Percentiles rank a stretch among this genome's conserved stretches.
phyloP scores from a whole-genome alignment of 768 basidiomycete species.

The Lactarius deliciosus region DNA sequence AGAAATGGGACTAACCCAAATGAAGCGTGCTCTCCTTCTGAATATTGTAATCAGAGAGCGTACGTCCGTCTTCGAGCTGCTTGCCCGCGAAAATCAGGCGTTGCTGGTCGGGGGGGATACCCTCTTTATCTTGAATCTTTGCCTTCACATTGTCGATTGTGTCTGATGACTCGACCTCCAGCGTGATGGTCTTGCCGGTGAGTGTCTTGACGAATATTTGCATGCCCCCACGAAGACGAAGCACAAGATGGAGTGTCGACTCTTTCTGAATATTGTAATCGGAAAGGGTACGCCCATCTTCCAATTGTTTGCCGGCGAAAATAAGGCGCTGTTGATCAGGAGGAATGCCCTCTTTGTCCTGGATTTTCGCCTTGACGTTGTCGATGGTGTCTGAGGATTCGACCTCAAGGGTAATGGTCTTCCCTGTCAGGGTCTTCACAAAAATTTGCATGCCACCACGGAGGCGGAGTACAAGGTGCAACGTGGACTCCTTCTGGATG shows the following conservation, averaged over 20 bases:
- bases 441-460: constrained; percentile 89
- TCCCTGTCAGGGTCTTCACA: constrained; percentile 81
- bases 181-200: constrained; percentile 89
- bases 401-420: constrained; percentile 90
- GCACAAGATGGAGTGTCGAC: constrained; percentile 78
- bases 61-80: constrained; percentile 92
- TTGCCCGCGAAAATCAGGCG: constrained; percentile 92
- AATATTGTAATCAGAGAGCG: constrained; percentile 76
- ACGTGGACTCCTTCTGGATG: constrained; percentile 94
- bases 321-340: constrained; percentile 90
- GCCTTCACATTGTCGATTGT: constrained; percentile 90
- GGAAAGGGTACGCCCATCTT: constrained; percentile 86
- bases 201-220: constrained; percentile 88
- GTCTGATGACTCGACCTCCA: constrained; percentile 91
- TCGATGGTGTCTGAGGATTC: constrained; percentile 87
- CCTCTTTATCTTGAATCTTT: constrained; percentile 82
- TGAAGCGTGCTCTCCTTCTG: constrained; percentile 81
- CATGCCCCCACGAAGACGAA: constrained; percentile 88
- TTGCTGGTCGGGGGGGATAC: constrained; percentile 85
- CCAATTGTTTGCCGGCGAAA: constrained; percentile 90
- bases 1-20: constrained; percentile 36
- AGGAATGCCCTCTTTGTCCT: constrained; percentile 88
- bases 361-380: constrained; percentile 89
- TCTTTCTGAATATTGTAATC: constrained; percentile 94
- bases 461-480: constrained; percentile 88